Conservation (phyloP, 2,329 filamentous ascomycete genomes). For the Colletotrichum sublineola region DNA sequence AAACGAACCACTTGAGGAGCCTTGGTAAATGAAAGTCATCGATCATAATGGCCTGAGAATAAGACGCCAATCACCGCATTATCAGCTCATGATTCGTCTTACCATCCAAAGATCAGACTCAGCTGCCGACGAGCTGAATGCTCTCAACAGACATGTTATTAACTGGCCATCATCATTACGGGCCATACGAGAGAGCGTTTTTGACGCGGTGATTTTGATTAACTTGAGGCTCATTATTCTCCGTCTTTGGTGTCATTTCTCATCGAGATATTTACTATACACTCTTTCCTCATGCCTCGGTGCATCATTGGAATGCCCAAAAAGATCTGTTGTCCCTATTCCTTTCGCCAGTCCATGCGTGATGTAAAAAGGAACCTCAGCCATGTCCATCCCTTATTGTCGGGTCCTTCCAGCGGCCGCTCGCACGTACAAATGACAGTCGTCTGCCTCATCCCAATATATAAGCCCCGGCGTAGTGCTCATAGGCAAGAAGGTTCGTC, state of each 20-base stretch:
- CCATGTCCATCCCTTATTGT: constrained; percentile 37
- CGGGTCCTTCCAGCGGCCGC: constrained; percentile 42
- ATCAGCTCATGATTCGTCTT: neutral
- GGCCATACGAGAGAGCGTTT: too few species aligned
- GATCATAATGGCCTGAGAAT: neutral
- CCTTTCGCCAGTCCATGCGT: constrained; percentile 40
- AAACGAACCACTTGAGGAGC: neutral
- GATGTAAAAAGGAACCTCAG: constrained; percentile 21
- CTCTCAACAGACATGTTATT: neutral
- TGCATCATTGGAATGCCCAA: constrained; percentile 25
- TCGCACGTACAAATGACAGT: constrained; percentile 33
- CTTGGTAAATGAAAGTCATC: neutral
- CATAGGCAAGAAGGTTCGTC: constrained; percentile 13
- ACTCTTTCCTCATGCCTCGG: constrained; percentile 36
- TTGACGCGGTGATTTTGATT: neutral
- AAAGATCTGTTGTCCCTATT: constrained; percentile 18
- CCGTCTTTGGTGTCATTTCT: constrained; percentile 36
- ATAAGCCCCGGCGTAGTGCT: constrained; percentile 20
- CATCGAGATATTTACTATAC: constrained; percentile 40
- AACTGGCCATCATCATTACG: neutral
- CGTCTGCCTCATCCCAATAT: constrained; percentile 24
- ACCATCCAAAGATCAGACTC: neutral
- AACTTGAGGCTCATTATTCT: constrained; percentile 24
- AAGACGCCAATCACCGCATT: neutral
- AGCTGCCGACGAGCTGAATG: neutral